Base-by-base conservation (phyloP, 2,329 filamentous ascomycete species). In the Elsinoe batatas region DNA sequence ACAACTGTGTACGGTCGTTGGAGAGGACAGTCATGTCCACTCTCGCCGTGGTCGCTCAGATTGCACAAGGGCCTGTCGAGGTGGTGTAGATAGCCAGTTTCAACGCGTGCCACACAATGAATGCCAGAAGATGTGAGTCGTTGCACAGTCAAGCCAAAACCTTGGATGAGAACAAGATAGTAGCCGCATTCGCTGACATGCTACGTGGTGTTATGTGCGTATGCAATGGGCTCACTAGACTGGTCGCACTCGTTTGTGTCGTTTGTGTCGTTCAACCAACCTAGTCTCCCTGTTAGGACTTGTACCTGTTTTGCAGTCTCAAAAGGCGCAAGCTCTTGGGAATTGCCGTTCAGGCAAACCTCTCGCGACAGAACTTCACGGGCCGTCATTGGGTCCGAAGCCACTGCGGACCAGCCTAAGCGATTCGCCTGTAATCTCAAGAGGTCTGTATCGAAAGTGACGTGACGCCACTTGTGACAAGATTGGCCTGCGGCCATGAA, bases 151-250 rank as follows among this genome's bases (percentile, higher is more conserved):
- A 51, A 15, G 32, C 15, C 18, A 20, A 18, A 20, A 8, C 33
- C 33, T 13, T 51, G 47, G 2, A 32, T 20, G 12, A 54, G 20
- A 13, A 54, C 30, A 11, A 54, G 8, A 13, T 54, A 54, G n/a
- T 33, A 54, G 12, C 51, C 37, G 18, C 51, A 54, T 20, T 54
- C 51, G 51, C 51, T 54, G 15, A 54, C 33, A 15, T 54, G 51
- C 51, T 15, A 54, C 4, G 37, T 54, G 17, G 5, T 43, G 5
- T 33, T 15, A 12, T 30, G 26, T 30, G 26, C 26, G 7, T 30
- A 8, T 8, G 26, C 7, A 13, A n/a, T 12, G 15, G 11, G 3
- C 10, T 30, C n/a, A n/a, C n/a, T n/a, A n/a, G n/a, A n/a, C n/a
- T n/a, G n/a, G 15, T 15, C 6, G 11, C 30, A 15, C 22, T 22